Base-by-base conservation (phyloP, 208 protist species). In the Trypanosoma avium region DNA sequence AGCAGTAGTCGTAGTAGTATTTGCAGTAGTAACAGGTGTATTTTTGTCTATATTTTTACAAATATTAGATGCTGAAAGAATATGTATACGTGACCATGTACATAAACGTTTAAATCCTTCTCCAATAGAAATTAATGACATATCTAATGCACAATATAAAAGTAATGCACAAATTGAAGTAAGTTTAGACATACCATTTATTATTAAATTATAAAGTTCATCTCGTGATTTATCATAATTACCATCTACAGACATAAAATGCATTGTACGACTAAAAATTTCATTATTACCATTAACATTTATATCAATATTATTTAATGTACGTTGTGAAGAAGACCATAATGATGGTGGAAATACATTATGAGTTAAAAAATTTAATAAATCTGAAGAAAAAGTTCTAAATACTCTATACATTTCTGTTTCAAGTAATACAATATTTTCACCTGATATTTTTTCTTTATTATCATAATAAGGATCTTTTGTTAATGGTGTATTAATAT, bases 181-280 rank as follows among this genome's bases (percentile, higher is more conserved):
- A 13, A 79, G 48, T 19, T 59, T 55, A n/a, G 47, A 22, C 27
- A 61, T 60, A 9, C 63, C 68, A 32, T 70, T 48, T 13, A 27
- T 43, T 22, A 60, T 17, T 45, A 57, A 35, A 32, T 33, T 47
- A 43, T 49, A 29, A 30, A 66, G 36, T 42, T 55, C 42, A n/a
- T 54, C 62, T 42, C 61, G 48, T 35, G 73, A 79, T 12, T 15
- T 13, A 45, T 67, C 69, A 63, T 86, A 88, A 64, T 82, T 82
- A 26, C 61, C 54, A 36, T 92, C 85, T 42, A 92, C 68, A 30
- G 68, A 59, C 5, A 78, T 72, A 67, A 86, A 92, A 52, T 79
- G 71, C 3, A 74, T 54, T 13, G 82, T 84, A 24, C 70, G 82
- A 73, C 53, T 85, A 21, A 83, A 53, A 3, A 56, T 33, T 26